These are phyloP conservation scores for Gilbertella persicaria DNA, from an alignment of 371 early-diverging fungal species.

Conservation along the genomic window DNA sequence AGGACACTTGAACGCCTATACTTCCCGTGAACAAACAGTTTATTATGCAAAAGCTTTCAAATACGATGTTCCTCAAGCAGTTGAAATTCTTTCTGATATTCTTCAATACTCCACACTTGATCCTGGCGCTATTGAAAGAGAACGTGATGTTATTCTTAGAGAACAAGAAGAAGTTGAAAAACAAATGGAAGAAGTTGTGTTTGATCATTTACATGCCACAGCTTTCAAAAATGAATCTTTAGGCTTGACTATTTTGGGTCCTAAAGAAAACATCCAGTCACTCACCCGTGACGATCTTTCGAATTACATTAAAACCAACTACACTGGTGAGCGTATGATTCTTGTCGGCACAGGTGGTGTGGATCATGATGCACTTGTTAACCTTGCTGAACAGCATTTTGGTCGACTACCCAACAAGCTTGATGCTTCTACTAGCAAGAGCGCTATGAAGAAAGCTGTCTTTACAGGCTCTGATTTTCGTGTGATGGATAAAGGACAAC, in stretches of 20 bases:
- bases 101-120: conserved; percentile 88
- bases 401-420: conserved; percentile 62
- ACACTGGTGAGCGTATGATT: conserved; percentile 97
- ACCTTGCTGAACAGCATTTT: conserved; percentile 90
- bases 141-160: conserved; percentile 93
- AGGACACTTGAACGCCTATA: conserved; percentile 96
- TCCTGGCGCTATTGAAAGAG: conserved; percentile 82
- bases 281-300: conserved; percentile 82
- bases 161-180: conserved; percentile 97
- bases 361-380: conserved; percentile 91
- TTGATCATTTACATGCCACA: conserved; percentile 81
- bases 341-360: conserved; percentile 93
- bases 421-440: conserved; percentile 48
- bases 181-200: conserved; percentile 92
- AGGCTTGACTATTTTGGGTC: conserved; percentile 94
- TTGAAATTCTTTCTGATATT: conserved; percentile 94
- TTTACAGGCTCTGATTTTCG: conserved; percentile 84
- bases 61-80: conserved; percentile 83
- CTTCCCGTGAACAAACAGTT: conserved; percentile 97
- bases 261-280: conserved; percentile 87
- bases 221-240: conserved; percentile 92
- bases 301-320: conserved; percentile 87
- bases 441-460: conserved; percentile 61
- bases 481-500: conserved; percentile 79
- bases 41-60: conserved; percentile 95